Evolutionary conservation across 2,329 filamentous ascomycete genomes (phyloP), one percentile per base, ranked within the genome.

Genomic region (Pseudogymnoascus sp.): DNA sequence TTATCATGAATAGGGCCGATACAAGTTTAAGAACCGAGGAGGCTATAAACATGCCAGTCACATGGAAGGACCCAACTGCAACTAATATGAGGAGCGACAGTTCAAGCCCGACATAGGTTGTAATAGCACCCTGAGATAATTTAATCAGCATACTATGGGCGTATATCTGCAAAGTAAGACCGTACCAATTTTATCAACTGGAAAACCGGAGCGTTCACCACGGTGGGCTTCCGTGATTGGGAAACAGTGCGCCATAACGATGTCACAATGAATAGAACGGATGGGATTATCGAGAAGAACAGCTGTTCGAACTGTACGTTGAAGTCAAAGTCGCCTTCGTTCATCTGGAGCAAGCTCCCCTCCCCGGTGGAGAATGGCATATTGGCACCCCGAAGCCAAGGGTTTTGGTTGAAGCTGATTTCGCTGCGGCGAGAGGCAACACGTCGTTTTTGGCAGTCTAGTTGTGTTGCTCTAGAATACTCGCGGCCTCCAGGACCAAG

Each of bases 261-360:
- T 35, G 66, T 62, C 12, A 67, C 53, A 25, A 71, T 71, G 62
- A 72, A 70, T 25, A 73, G 60, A 14, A 62, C 59, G 7, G 68
- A 68, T 2, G 70, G 71, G 20, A 73, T 61, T 8, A 73, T 67
- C 1, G 70, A 70, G 63, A 72, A 71, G 60, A 72, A 72, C 14
- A 72, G 57, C 61, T 74, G 59, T 63, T 73, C 71, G 59, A 72
- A 73, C 58, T 70, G 66, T 25, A 72, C 11, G 39, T 66, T 72
- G 58, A 72, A 73, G 61, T 72, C 70, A 25, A 65, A 65, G 28
- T 60, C 65, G 57, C 70, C 67, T 8, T 68, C 66, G 58, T 74
- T 68, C 18, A 73, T 59, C n/a, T 68, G 66, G 62, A 72, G 64
- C 0, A 75, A 62, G 15, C 69, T 41, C 12, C 59, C 61, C 25